Base-by-base conservation (phyloP, 495 filamentous ascomycete species). In the Tricharina praecox region DNA sequence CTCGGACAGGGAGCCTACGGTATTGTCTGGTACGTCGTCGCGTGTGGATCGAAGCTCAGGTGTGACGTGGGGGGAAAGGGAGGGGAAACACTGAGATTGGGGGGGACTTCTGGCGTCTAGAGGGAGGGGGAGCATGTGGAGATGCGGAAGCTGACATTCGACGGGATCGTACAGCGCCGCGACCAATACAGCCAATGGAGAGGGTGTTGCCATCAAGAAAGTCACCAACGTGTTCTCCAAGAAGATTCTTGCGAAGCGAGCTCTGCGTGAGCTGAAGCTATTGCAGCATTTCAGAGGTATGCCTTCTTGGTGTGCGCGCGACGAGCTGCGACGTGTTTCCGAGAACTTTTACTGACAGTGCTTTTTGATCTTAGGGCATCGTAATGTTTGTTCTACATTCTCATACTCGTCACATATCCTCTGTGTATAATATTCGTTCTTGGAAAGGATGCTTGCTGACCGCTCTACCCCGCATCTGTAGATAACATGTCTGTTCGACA, bases 171-270 rank as follows among this genome's bases (percentile, higher is more conserved):
- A 48, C 63, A 90, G 87, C 65, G 92, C 92, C 43, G 92, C 90
- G 21, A 85, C 84, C 45, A 95, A 97, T 69, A 77, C 74, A 58
- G 75, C 81, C 62, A 93, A 84, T 11, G 78, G 78, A 57, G 90
- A 97, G 62, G 90, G 90, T n/a, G 87, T 97, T 46, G 90, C 90
- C 49, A 85, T 97, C 68, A 97, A 97, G 70, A 97, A 97, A 65
- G 84, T 97, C 60, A 97, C 90, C 66, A 97, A 97, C 81, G 92
- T 97, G 50, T 96, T 97, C 72, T 94, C 86, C 75, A 97, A 97
- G 70, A 96, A 96, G 77, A 97, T 97, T 54, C 70, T 97, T 50
- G 90, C 90, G 50, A 97, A 97, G 74, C 82, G 90, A 54, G 90
- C 92, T 45, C 66, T 97, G 69, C 76, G 92, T 64, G 90, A 97